Conservation (phyloP, 106 monocot genomes). For the Allium fistulosum region DNA sequence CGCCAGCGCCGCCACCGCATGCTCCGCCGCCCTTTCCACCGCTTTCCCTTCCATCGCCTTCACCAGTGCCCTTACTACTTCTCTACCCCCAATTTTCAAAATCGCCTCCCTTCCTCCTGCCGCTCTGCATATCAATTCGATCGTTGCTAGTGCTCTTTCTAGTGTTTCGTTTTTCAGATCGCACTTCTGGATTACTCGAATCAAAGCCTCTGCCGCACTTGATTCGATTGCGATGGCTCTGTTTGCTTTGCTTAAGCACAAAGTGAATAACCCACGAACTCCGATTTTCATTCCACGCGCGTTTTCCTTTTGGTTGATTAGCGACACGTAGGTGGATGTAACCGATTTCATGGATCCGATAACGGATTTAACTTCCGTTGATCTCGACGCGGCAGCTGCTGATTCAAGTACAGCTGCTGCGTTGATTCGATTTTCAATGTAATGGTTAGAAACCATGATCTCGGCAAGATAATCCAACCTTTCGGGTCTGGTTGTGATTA, state of each 20-base stretch:
- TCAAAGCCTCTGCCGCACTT: slow-evolving; percentile 50
- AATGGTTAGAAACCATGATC: slow-evolving; percentile 4
- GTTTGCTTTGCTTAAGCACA: slow-evolving; percentile 79
- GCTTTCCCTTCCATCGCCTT: slow-evolving; percentile 30
- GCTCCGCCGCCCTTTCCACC: slow-evolving; percentile 33
- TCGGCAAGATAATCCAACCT: slow-evolving; percentile 33
- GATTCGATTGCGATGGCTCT: slow-evolving; percentile 38
- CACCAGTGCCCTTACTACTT: slow-evolving; percentile 22
- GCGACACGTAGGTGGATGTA: slow-evolving; percentile 45
- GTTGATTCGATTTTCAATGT: slow-evolving; percentile 42
- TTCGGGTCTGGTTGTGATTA: slow-evolving; percentile 26
- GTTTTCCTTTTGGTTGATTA: slow-evolving; percentile 28
- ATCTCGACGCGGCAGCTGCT: slow-evolving; percentile 23
- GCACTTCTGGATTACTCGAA: slow-evolving; percentile 19
- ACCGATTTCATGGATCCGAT: slow-evolving; percentile 11
- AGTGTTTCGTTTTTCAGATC: slow-evolving; percentile 27
- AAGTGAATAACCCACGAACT: slow-evolving; percentile 57
- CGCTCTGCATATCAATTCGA: slow-evolving; percentile 72
- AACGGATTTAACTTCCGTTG: slow-evolving; percentile 23
- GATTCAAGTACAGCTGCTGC: slow-evolving; percentile 72
- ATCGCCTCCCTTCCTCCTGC: slow-evolving; percentile 55
- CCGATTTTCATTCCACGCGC: slow-evolving; percentile 39
- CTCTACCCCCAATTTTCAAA: slow-evolving; percentile 12
- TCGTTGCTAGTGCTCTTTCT: slow-evolving; percentile 63
- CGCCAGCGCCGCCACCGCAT: slow-evolving; percentile 67